These are phyloP conservation scores for Scalesia atractyloides DNA, from an alignment of 129 eudicot genomes.

Conservation along the genomic window DNA sequence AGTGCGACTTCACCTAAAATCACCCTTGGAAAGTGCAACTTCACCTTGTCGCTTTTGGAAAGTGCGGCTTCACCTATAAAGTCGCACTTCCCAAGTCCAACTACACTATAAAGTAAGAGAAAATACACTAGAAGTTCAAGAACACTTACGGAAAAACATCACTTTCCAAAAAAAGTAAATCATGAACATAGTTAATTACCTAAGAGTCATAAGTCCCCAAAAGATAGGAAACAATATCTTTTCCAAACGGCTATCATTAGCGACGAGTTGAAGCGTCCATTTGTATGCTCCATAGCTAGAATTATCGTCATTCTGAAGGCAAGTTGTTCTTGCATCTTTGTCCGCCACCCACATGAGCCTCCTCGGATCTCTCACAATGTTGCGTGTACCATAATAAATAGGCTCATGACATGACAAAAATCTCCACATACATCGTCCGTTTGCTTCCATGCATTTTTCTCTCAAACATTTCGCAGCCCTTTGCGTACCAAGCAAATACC, in stretches of 20 bases:
- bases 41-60: no score
- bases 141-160: neutral
- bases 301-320: constrained; percentile 51
- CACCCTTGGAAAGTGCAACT: no score
- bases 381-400: constrained; percentile 60
- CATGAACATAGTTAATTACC: constrained; percentile 38
- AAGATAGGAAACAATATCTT: constrained; percentile 89
- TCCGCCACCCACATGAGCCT: constrained; percentile 69
- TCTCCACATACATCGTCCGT: constrained; percentile 45
- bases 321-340: constrained; percentile 59
- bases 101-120: no score
- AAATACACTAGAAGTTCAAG: no score
- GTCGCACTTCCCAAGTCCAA: no score
- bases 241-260: constrained; percentile 83
- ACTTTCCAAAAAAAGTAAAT: neutral
- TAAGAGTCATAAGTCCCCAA: constrained; percentile 98
- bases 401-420: constrained; percentile 69
- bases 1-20: no score
- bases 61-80: no score
- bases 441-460: constrained; percentile 48
- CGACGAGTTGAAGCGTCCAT: constrained; percentile 90
- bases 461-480: constrained; percentile 78
- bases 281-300: constrained; percentile 81
- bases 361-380: constrained; percentile 30
- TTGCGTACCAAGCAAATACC: constrained; percentile 95